phyloP scores from a whole-genome alignment of 257 asterid species.

The Forsythia viridissima region DNA sequence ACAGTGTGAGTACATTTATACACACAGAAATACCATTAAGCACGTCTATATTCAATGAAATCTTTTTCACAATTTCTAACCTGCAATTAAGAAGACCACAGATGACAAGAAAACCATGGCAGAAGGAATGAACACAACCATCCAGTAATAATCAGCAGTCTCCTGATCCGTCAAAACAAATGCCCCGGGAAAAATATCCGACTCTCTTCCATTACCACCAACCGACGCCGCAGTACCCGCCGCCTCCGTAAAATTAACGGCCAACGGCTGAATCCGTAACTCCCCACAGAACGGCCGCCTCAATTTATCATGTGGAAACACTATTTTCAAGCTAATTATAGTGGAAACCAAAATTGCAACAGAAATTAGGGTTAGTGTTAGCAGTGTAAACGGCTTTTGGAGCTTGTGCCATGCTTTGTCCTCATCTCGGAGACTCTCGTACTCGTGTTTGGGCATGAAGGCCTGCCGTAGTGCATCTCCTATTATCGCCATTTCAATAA shows the following conservation, averaged over 20 bases:
- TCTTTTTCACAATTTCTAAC: slow-evolving; percentile 38
- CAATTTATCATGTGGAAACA: slow-evolving; percentile 62
- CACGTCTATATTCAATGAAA: neutral
- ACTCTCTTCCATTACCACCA: slow-evolving; percentile 38
- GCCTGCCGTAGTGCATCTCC: slow-evolving; percentile 92
- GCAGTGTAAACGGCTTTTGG: slow-evolving; percentile 49
- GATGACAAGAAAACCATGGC: slow-evolving; percentile 54
- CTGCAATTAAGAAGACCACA: slow-evolving; percentile 64
- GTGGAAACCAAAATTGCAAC: slow-evolving; percentile 56
- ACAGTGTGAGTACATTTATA: neutral
- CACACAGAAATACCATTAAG: neutral
- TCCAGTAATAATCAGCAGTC: slow-evolving; percentile 94
- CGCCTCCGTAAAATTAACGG: slow-evolving; percentile 54
- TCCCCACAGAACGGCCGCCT: slow-evolving; percentile 88
- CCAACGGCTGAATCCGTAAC: slow-evolving; percentile 75
- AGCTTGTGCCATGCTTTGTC: slow-evolving; percentile 77
- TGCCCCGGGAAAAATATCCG: slow-evolving; percentile 67
- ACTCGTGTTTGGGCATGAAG: slow-evolving; percentile 91
- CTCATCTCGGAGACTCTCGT: slow-evolving; percentile 81
- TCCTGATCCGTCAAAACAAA: slow-evolving; percentile 87
- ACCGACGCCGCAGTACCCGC: neutral
- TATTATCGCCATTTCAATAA: slow-evolving; percentile 45
- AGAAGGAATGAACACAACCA: slow-evolving; percentile 82
- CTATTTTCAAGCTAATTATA: slow-evolving; percentile 65
- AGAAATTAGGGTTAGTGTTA: slow-evolving; percentile 40